Conservation (phyloP, 306 rosid genomes). For the Hippophae gyantsensis region DNA sequence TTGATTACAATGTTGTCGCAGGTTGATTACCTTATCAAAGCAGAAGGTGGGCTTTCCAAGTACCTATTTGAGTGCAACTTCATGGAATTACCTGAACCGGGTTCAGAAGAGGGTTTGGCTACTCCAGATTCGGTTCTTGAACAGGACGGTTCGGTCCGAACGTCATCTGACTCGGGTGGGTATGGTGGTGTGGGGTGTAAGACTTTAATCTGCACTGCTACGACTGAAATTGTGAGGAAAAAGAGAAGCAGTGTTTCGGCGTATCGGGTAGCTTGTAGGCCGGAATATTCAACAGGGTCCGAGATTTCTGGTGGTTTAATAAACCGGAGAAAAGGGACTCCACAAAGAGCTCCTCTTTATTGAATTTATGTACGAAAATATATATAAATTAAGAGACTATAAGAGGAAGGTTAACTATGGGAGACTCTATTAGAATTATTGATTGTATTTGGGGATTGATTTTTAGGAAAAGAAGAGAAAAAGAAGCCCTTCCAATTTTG, state of each 20-base stretch:
- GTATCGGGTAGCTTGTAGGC: slow-evolving; percentile 30
- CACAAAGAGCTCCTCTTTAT: slow-evolving; percentile 78
- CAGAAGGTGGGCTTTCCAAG: slow-evolving; percentile 40
- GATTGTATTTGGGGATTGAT: neutral
- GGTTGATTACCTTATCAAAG: slow-evolving; percentile 44
- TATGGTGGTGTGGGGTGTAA: slow-evolving; percentile 34
- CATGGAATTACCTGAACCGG: slow-evolving; percentile 54
- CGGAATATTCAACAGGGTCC: slow-evolving; percentile 12
- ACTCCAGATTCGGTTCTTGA: slow-evolving; percentile 76
- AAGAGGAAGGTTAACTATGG: slow-evolving; percentile 2
- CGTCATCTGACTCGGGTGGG: slow-evolving; percentile 65
- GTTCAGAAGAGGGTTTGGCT: slow-evolving; percentile 45
- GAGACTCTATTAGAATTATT: slow-evolving; percentile 11
- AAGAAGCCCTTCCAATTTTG: slow-evolving; percentile 25
- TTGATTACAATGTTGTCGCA: slow-evolving; percentile 5
- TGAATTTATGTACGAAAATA: slow-evolving; percentile 26
- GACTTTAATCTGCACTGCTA: slow-evolving; percentile 55
- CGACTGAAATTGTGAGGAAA: slow-evolving; percentile 62
- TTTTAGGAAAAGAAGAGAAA: neutral
- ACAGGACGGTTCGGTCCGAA: slow-evolving; percentile 49
- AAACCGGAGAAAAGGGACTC: slow-evolving; percentile 75
- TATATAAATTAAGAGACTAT: neutral
- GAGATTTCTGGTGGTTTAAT: slow-evolving; percentile 35
- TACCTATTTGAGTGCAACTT: slow-evolving; percentile 57
- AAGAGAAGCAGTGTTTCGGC: slow-evolving; percentile 36